Evolutionary conservation across 2,329 filamentous ascomycete genomes (phyloP), one percentile per base, ranked within the genome.

Genomic region (Paraphaeosphaeria minitans): DNA sequence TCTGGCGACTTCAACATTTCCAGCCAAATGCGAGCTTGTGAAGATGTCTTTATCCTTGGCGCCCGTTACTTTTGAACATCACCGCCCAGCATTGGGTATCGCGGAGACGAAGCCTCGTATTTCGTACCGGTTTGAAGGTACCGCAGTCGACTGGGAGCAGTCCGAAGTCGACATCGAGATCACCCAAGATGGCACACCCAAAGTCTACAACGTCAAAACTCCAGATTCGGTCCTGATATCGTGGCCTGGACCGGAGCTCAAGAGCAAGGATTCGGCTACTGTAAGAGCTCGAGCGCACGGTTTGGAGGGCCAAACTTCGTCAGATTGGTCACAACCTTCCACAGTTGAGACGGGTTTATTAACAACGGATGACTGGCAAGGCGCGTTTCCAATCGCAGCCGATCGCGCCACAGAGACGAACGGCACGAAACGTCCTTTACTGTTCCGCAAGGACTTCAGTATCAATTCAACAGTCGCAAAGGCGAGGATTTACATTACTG

Each of bases 101-200:
- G 78, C 73, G 2, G 80, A 83, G 55, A 64, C 71, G 0, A 54
- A 70, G 10, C 82, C 81, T 9, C 74, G 81, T 0, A 78, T 84
- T 45, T 82, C 81, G 1, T 84, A 81, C 81, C 65, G 75, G 4
- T 82, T 83, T 47, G 71, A 72, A 3, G 78, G 78, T 2, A 66
- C 73, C 7, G 74, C 70, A 8, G 46, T 69, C 0, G 66, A 80
- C 59, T 83, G 80, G 80, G 71, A 73, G 4, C 82, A 83, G 60
- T 71, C 65, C 6, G 67, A 74, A 8, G 83, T 83, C 45, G 79
- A 80, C 4, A 60, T 84, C 3, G 77, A 83, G 56, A 69, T 83
- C 10, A 35, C 47, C 7, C 72, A 72, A 4, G 53, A 51, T 29
- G 35, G 42, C 4, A 53, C 61, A 5, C 59, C 59, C 1, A 58